Base-by-base conservation (phyloP, 208 protist species). In the Trypanosoma conorhini region DNA sequence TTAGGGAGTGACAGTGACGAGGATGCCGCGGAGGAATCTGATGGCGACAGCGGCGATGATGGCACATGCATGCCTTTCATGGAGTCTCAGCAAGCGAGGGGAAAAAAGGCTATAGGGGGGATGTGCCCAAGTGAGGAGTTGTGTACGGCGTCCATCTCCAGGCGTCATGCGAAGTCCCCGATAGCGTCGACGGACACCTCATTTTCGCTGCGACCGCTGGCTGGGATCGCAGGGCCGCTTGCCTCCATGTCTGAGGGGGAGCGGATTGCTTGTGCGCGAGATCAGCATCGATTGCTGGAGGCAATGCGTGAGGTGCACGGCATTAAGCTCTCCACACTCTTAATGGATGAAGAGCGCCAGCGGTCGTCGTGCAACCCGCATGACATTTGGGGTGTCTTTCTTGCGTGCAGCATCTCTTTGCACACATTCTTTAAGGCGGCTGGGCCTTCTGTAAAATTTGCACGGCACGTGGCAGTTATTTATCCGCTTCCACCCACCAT, bases 401-500 rank as follows among this genome's bases (percentile, higher is more conserved):
- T 68, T 42, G 46, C 21, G 17, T 48, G 63, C 38, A 22, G 50
- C 26, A 44, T 59, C 22, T 68, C 63, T 21, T 59, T 68, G 4
- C 63, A 68, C 35, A 31, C 51, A 28, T 68, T 68, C 33, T 68
- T 68, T 48, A 68, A 38, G n/a, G 1, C 9, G 21, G 60, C 2
- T 48, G 62, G 62, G 1, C 1, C 26, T 17, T 55, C 62, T 35
- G 19, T 48, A 7, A 8, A 68, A 31, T 1, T 48, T n/a, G 5
- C 10, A 10, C 48, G 51, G 30, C 48, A 59, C 51, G 51, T 59
- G 10, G 63, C 63, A 5, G 35, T 68, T 57, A 1, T 68, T 10
- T 68, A 68, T 31, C 63, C 63, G n/a, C 50, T 68, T 48, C 63
- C 50, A 54, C 63, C 63, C 13, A 28, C 12, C 12, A 24, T 59